These are phyloP conservation scores for Acacia pycnantha DNA, from an alignment of 331 rosid genomes.

Conservation along the genomic window DNA sequence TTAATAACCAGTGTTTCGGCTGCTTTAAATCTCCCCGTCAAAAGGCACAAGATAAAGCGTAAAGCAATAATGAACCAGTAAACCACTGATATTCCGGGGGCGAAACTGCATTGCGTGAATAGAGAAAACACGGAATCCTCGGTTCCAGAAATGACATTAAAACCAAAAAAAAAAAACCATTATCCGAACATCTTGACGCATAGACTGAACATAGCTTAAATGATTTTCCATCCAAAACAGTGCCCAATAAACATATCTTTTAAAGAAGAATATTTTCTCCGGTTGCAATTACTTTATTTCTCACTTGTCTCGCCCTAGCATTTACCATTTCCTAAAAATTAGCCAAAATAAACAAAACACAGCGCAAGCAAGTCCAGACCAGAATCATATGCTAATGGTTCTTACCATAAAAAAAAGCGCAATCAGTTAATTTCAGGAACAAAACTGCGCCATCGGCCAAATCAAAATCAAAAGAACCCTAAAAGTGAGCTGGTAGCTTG, in stretches of 20 bases:
- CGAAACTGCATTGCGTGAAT: not conserved
- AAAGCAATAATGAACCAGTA: not conserved
- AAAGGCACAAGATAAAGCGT: not conserved
- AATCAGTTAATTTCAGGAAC: constrained; percentile 24
- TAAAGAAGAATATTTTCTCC: constrained; percentile 13
- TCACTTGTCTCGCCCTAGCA: not conserved
- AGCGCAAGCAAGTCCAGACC: not conserved
- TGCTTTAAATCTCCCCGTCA: not conserved
- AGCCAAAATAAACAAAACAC: too few relatives aligned
- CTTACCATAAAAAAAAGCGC: constrained; percentile 35
- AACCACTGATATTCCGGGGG: not conserved
- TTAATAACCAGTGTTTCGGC: not conserved
- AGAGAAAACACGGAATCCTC: not conserved
- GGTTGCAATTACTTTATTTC: not conserved
- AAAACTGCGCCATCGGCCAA: not conserved
- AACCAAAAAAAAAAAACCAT: not conserved
- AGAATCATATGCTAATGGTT: constrained; percentile 2
- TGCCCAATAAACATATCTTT: not conserved
- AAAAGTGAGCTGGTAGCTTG: constrained; percentile 22
- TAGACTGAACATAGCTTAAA: constrained; percentile 9
- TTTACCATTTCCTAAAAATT: not conserved
- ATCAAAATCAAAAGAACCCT: constrained; percentile 5
- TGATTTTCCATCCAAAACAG: constrained; percentile 35
- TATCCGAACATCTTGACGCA: not conserved
- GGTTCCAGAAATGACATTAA: not conserved